Evolutionary conservation across 306 rosid genomes (phyloP).

Genomic region (Fragaria vesca): DNA sequence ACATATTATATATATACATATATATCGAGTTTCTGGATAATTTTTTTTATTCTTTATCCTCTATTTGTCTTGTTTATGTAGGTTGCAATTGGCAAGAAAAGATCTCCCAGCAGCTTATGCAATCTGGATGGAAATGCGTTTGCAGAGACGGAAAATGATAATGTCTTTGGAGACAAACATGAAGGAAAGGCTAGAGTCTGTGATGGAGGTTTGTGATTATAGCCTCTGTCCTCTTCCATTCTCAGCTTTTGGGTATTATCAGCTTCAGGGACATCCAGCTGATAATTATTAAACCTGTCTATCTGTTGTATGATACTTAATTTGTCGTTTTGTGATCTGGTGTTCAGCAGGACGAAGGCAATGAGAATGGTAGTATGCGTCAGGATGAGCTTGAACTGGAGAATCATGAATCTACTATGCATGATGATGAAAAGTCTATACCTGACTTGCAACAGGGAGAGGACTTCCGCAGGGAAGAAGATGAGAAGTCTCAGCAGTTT

Average conservation of each 20-base stretch:
- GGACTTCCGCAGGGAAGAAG: slow-evolving; percentile 16
- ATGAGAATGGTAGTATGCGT: slow-evolving; percentile 33
- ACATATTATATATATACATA: slow-evolving; percentile 12
- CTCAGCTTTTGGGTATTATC: slow-evolving; percentile 8
- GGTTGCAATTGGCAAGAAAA: slow-evolving; percentile 71
- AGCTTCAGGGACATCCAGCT: slow-evolving; percentile 20
- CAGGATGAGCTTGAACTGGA: slow-evolving; percentile 44
- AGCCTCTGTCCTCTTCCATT: slow-evolving; percentile 17
- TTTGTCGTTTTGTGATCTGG: slow-evolving; percentile 34
- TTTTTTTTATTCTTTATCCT: slow-evolving; percentile 1
- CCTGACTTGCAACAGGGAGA: slow-evolving; percentile 31
- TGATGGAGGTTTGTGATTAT: slow-evolving; percentile 50
- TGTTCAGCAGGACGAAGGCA: slow-evolving; percentile 53
- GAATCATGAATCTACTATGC: slow-evolving; percentile 24
- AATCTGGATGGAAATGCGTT: slow-evolving; percentile 54
- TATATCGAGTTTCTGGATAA: slow-evolving; percentile 10
- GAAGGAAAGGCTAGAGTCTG: slow-evolving; percentile 39
- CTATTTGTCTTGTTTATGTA: slow-evolving; percentile 35
- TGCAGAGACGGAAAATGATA: slow-evolving; percentile 42
- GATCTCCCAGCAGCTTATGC: slow-evolving; percentile 69
- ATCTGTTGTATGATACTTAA: slow-evolving; percentile 22
- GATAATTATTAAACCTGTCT: slow-evolving; percentile 6
- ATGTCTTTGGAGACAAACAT: slow-evolving; percentile 59
- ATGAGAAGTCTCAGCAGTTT: slow-evolving; percentile 13
- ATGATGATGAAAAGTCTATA: slow-evolving; percentile 35